Percentiles rank a stretch among this genome's conserved stretches.
Evolutionary conservation across 495 filamentous ascomycete genomes (phyloP).

Genomic region (Coniosporium apollinis): DNA sequence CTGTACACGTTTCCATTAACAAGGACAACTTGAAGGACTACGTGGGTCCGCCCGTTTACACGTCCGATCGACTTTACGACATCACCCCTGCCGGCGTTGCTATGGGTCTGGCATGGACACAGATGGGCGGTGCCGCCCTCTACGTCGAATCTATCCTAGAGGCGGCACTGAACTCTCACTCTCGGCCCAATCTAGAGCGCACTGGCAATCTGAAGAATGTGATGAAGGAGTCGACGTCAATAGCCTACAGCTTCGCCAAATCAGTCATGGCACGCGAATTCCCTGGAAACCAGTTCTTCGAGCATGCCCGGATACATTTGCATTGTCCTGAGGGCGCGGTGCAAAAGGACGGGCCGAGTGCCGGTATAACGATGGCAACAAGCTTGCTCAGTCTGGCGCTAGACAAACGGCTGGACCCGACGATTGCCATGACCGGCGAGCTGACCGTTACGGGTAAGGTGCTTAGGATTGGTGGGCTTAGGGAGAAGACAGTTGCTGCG

Average conservation of each 20-base stretch:
- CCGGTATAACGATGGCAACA: conserved; percentile 95
- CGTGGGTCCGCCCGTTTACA: conserved; percentile 91
- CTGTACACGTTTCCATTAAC: conserved; percentile 70
- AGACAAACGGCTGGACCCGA: conserved; percentile 59
- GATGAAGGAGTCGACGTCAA: conserved; percentile 91
- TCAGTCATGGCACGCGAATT: conserved; percentile 68
- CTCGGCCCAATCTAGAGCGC: conserved; percentile 63
- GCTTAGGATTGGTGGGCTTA: conserved; percentile 80
- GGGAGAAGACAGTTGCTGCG: conserved; percentile 98
- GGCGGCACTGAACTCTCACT: conserved; percentile 49
- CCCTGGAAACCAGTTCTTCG: conserved; percentile 84
- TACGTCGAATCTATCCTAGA: conserved; percentile 97
- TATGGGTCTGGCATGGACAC: conserved; percentile 99
- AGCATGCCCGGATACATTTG: conserved; percentile 87
- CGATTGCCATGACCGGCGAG: conserved; percentile 97
- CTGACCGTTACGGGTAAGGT: conserved; percentile 96
- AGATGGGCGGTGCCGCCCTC: conserved; percentile 86
- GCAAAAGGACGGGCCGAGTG: conserved; percentile 87
- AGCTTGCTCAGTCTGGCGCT: conserved; percentile 72
- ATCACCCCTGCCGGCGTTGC: conserved; percentile 89
- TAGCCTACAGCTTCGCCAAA: conserved; percentile 94
- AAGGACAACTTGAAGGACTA: conserved; percentile 94
- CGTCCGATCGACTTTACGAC: conserved; percentile 88
- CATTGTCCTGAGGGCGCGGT: conserved; percentile 97
- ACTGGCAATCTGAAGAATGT: conserved; percentile 92